Evolutionary conservation across 306 rosid genomes (phyloP).

Genomic region (Cyamopsis tetragonoloba): DNA sequence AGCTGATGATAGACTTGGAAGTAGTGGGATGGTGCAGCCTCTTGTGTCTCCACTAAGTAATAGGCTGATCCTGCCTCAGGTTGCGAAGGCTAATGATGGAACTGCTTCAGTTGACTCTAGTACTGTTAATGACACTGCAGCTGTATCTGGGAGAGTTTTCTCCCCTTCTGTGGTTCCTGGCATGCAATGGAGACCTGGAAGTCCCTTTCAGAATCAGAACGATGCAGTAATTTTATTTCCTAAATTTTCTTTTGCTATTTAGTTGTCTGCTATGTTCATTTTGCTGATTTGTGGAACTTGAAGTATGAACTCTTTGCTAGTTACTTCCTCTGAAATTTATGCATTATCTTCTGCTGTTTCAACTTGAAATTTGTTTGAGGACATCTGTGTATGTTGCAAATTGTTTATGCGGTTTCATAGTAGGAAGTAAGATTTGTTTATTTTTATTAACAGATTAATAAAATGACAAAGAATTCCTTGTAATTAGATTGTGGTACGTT

Average conservation of each 20-base stretch:
- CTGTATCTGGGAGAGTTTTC: constrained; percentile 72
- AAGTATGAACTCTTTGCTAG: background rate
- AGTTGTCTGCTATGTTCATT: constrained; percentile 11
- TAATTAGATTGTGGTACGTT: constrained; percentile 9
- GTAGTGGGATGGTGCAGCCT: constrained; percentile 72
- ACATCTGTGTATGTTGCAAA: background rate
- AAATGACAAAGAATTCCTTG: background rate
- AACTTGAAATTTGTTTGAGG: constrained; percentile 9
- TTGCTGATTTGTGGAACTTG: background rate
- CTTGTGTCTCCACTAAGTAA: constrained; percentile 67
- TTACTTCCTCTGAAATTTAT: background rate
- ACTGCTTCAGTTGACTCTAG: constrained; percentile 57
- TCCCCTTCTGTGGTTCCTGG: constrained; percentile 77
- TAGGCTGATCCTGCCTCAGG: constrained; percentile 67
- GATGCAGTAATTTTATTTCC: constrained; percentile 50
- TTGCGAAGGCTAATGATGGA: constrained; percentile 67
- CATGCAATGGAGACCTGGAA: constrained; percentile 98
- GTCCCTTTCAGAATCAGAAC: constrained; percentile 73
- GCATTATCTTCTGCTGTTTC: constrained; percentile 1
- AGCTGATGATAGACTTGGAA: constrained; percentile 81
- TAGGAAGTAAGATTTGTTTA: background rate
- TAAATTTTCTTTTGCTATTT: constrained; percentile 10
- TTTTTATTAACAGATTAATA: too few relatives aligned
- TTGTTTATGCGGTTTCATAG: background rate
- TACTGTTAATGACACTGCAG: constrained; percentile 57